Base-by-base conservation (phyloP, 805 yeast species). In the Sugiyamaella chiloensis region DNA sequence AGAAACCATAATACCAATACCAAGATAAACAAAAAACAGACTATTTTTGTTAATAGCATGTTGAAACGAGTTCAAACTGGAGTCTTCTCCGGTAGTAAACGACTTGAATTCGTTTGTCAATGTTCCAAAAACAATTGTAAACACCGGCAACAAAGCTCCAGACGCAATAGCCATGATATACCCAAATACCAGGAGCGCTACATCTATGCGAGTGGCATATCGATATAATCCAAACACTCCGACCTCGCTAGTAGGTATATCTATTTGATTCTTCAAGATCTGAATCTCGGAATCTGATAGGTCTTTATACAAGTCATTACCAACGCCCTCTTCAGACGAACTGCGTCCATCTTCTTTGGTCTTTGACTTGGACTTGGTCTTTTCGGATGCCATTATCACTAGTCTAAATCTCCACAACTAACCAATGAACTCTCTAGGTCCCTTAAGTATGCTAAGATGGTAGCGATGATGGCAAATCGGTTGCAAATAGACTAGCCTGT, bases 121-220 rank as follows among this genome's bases (percentile, higher is more conserved):
- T 35, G 60, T 55, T 21, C 75, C 75, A 23, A 71, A 66, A 7
- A 72, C 69, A 32, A 70, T 52, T 19, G 70, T 66, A 59, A 68
- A 69, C 54, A 70, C 57, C 2, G 74, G 74, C 42, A 71, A 47
- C 20, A 67, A 65, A 14, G 68, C 71, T 12, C 74, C 74, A 11
- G 67, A 65, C 3, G 65, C 66, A 7, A 66, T 55, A 1, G 74
- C 57, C 43, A 60, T 52, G 20, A 61, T 45, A n/a, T 58, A 48
- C 2, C 71, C 74, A 7, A 65, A 2, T 5, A 52, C 5, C 12
- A 67, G 56, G 23, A 66, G 46, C 31, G 56, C 42, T 11, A 51
- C 44, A 39, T 69, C 74, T 36, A 35, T 44, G 17, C 51, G 47
- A 31, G 59, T 58, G 4, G 73, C 70, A 50, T 63, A 70, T 26